A percentile compares a stretch with the other conserved stretches of the same genome.
These are phyloP conservation scores for Ceratobasidium sp. DNA, from an alignment of 1,284 basidiomycete species.

Conservation along the genomic window DNA sequence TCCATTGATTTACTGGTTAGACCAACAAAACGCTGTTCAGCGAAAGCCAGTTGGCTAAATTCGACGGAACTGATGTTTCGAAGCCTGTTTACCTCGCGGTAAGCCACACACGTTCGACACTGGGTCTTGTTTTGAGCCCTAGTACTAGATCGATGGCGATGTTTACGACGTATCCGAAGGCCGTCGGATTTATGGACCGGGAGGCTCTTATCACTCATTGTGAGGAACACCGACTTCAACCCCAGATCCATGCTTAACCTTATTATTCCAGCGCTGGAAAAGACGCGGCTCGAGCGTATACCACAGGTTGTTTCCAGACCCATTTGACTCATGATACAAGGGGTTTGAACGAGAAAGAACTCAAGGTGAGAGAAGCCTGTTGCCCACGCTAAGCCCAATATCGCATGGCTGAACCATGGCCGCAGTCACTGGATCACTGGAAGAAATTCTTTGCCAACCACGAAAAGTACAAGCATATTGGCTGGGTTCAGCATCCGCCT, in stretches of 20 bases:
- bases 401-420: neutral
- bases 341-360: conserved; percentile 75
- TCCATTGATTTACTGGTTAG: conserved; percentile 50
- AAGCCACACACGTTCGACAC: conserved; percentile 49
- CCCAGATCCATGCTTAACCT: conserved; percentile 1
- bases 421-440: conserved; percentile 70
- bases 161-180: conserved; percentile 89
- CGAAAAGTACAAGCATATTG: conserved; percentile 78
- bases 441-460: conserved; percentile 86
- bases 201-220: conserved; percentile 84
- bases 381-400: neutral
- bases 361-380: conserved; percentile 60
- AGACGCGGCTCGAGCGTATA: conserved; percentile 89
- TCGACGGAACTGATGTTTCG: conserved; percentile 73
- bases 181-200: conserved; percentile 85
- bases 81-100: conserved; percentile 87
- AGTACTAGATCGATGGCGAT: conserved; percentile 79
- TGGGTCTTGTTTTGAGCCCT: neutral
- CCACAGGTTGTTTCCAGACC: conserved; percentile 88
- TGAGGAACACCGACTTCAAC: conserved; percentile 52
- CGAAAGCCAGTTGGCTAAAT: conserved; percentile 69
- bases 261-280: conserved; percentile 70
- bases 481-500: conserved; percentile 69
- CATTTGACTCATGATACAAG: conserved; percentile 91
- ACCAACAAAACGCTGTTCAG: conserved; percentile 74